phyloP scores from a whole-genome alignment of 306 rosid species.

The Vigna hirtella region DNA sequence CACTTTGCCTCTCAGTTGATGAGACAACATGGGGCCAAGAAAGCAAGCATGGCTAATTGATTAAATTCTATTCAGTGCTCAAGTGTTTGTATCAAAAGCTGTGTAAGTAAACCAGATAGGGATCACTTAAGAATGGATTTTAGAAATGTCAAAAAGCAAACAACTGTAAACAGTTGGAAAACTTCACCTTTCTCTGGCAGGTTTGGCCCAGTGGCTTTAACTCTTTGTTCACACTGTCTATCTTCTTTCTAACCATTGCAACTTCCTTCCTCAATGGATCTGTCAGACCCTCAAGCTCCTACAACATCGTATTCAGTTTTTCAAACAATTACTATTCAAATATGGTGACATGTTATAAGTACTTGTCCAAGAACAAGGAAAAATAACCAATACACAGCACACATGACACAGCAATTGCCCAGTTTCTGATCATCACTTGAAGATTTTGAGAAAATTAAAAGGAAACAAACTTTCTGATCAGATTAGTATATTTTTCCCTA shows the following conservation, averaged over 20 bases:
- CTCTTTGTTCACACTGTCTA: conserved; percentile 92
- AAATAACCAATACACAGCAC: neutral
- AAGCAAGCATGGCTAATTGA: conserved; percentile 41
- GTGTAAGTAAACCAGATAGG: conserved; percentile 46
- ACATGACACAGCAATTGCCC: neutral
- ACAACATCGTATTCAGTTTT: conserved; percentile 39
- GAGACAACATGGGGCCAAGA: conserved; percentile 48
- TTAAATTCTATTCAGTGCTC: conserved; percentile 36
- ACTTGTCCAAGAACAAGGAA: conserved; percentile 1
- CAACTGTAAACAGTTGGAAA: conserved; percentile 28
- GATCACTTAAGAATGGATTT: conserved; percentile 34
- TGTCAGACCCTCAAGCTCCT: conserved; percentile 91
- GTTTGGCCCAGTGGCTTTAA: conserved; percentile 95
- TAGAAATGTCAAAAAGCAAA: conserved; percentile 35
- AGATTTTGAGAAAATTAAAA: neutral
- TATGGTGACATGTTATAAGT: neutral
- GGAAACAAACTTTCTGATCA: conserved; percentile 1
- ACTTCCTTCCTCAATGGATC: conserved; percentile 99
- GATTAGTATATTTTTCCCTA: neutral
- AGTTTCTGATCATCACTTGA: neutral
- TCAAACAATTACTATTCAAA: conserved; percentile 7
- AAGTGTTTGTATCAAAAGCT: conserved; percentile 50
- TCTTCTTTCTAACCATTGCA: conserved; percentile 79
- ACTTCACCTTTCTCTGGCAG: conserved; percentile 87
- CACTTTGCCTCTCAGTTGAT: conserved; percentile 32